Conservation (phyloP, 148 eudicot genomes). For the Persicaria maculosa region DNA sequence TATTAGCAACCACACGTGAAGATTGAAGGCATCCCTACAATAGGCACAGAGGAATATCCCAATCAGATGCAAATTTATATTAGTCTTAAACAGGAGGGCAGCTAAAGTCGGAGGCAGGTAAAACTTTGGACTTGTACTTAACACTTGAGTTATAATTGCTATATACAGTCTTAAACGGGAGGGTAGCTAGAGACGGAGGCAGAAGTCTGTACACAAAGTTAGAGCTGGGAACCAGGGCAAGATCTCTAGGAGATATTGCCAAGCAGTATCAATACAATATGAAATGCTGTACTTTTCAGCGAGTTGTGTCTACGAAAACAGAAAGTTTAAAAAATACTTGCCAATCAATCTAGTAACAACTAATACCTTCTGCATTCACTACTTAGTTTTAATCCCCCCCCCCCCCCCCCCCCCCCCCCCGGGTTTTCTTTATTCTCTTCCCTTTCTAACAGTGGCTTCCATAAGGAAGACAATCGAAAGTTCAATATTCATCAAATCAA, state of each 20-base stretch:
- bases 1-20: slow-evolving; percentile 76
- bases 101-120: too few relatives aligned
- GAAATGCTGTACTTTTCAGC: not conserved
- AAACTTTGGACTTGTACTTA: too few relatives aligned
- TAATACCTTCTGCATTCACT: not conserved
- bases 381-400: not conserved
- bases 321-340: not conserved
- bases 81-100: not conserved
- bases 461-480: not conserved
- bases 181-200: not conserved
- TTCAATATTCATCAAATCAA: not conserved
- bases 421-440: not conserved
- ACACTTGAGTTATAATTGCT: too few relatives aligned
- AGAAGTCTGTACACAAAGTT: not conserved
- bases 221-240: not conserved
- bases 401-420: not conserved
- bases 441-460: not conserved
- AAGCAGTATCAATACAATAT: not conserved
- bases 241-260: not conserved
- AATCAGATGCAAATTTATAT: slow-evolving; percentile 5
- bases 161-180: not conserved
- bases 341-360: not conserved
- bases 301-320: not conserved
- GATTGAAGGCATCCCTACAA: slow-evolving; percentile 85
- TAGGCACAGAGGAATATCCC: slow-evolving; percentile 19